Conservation (phyloP, 2,329 filamentous ascomycete genomes). For the Alternaria ethzedia region DNA sequence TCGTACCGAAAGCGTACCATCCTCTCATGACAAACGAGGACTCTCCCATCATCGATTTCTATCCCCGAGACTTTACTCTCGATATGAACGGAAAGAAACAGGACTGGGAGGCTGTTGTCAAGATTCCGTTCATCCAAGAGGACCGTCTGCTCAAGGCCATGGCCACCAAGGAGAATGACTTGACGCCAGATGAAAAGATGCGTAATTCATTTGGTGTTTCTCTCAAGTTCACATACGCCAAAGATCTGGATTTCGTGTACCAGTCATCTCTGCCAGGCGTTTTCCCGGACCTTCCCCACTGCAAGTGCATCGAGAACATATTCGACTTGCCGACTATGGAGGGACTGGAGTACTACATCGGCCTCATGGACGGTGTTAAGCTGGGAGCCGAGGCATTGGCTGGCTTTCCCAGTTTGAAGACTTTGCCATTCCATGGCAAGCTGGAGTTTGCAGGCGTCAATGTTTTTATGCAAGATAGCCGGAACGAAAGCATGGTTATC, state of each 20-base stretch:
- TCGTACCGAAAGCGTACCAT: slow-evolving; percentile 87
- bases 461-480: slow-evolving; percentile 94
- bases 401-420: slow-evolving; percentile 90
- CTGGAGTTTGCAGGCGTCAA: slow-evolving; percentile 89
- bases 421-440: slow-evolving; percentile 79
- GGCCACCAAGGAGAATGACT: slow-evolving; percentile 77
- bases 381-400: slow-evolving; percentile 83
- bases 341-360: slow-evolving; percentile 82
- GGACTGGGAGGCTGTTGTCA: slow-evolving; percentile 99
- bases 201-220: slow-evolving; percentile 92
- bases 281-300: slow-evolving; percentile 86
- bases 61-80: slow-evolving; percentile 93
- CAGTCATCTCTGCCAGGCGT: slow-evolving; percentile 86
- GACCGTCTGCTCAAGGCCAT: slow-evolving; percentile 83
- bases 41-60: slow-evolving; percentile 97
- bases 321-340: slow-evolving; percentile 94
- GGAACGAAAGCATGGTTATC: slow-evolving; percentile 95
- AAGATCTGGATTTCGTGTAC: slow-evolving; percentile 79
- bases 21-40: slow-evolving; percentile 88
- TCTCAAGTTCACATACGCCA: slow-evolving; percentile 88
- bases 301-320: slow-evolving; percentile 92
- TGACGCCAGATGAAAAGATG: slow-evolving; percentile 78
- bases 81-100: slow-evolving; percentile 99
- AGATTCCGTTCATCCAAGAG: slow-evolving; percentile 98
- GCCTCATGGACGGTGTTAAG: slow-evolving; percentile 82